A percentile compares a stretch with the other conserved stretches of the same genome.
These are phyloP conservation scores for Zygoascus bituminiphila DNA, from an alignment of 805 yeast genomes.

Conservation along the genomic window DNA sequence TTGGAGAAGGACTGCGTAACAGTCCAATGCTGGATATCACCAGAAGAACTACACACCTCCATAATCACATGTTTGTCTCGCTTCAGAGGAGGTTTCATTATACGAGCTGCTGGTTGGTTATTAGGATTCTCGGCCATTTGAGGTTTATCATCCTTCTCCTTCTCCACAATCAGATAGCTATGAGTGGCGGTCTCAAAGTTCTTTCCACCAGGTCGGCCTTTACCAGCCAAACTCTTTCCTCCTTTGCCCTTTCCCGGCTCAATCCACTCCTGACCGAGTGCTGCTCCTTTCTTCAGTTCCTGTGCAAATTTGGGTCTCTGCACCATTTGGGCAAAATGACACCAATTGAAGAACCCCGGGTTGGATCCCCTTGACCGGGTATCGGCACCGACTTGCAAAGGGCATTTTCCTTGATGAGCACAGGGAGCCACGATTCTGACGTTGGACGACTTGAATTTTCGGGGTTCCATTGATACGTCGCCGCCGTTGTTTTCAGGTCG, in stretches of 20 bases:
- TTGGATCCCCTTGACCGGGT: conserved; percentile 9
- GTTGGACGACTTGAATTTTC: conserved; percentile 14
- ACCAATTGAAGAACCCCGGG: conserved; percentile 45
- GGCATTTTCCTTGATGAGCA: conserved; percentile 78
- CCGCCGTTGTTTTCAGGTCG: conserved; percentile 51
- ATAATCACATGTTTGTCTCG: conserved; percentile 75
- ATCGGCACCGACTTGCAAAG: conserved; percentile 66
- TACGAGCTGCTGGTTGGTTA: conserved; percentile 83
- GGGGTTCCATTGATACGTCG: conserved; percentile 20
- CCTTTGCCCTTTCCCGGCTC: conserved; percentile 45
- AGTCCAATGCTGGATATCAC: conserved; percentile 79
- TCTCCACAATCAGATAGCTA: conserved; percentile 64
- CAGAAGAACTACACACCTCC: conserved; percentile 72
- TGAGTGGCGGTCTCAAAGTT: conserved; percentile 64
- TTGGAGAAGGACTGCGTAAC: conserved; percentile 70
- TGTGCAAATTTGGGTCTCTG: conserved; percentile 70
- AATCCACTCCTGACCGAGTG: conserved; percentile 64
- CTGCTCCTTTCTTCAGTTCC: conserved; percentile 78
- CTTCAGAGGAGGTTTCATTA: conserved; percentile 58
- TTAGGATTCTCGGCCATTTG: conserved; percentile 27
- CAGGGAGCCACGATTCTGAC: conserved; percentile 80
- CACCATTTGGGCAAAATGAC: conserved; percentile 64
- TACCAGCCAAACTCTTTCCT: conserved; percentile 47
- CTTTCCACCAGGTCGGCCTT: conserved; percentile 70
- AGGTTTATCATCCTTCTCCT: conserved; percentile 25